Conservation (phyloP, 805 yeast genomes). For the Kuraishia hungarica region DNA sequence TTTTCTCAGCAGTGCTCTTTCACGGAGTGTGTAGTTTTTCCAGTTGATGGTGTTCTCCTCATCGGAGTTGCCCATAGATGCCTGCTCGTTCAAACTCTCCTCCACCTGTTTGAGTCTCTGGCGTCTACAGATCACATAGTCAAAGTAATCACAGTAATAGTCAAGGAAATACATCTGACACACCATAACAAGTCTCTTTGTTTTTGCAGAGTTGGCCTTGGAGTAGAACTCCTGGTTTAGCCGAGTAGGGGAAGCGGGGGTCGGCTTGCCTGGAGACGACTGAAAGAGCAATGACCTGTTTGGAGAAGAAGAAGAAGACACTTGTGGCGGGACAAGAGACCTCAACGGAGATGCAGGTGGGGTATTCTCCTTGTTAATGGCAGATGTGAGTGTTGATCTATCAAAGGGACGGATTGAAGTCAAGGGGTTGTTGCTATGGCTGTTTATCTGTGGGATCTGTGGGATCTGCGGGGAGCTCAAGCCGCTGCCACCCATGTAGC, state of each 20-base stretch:
- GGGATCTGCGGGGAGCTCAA: too few species aligned
- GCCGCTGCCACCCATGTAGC: neutral
- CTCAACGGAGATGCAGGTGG: constrained; percentile 23
- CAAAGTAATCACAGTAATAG: constrained; percentile 93
- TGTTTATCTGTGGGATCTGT: too few species aligned
- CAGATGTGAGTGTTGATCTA: constrained; percentile 31
- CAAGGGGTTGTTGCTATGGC: neutral
- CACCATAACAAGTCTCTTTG: constrained; percentile 80
- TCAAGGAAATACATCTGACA: constrained; percentile 92
- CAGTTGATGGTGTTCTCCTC: constrained; percentile 48
- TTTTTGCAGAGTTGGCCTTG: constrained; percentile 63
- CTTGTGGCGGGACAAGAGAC: constrained; percentile 5
- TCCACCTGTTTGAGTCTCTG: constrained; percentile 72
- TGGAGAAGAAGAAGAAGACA: constrained; percentile 12
- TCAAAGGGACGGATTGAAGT: constrained; percentile 13
- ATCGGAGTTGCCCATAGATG: constrained; percentile 12
- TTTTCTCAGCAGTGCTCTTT: constrained; percentile 75
- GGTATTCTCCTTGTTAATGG: constrained; percentile 32
- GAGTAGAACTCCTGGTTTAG: constrained; percentile 36
- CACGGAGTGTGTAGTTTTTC: constrained; percentile 76
- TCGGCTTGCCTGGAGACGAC: constrained; percentile 7
- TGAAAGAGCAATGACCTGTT: constrained; percentile 12
- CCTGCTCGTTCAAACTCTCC: constrained; percentile 30
- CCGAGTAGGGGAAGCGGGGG: constrained; percentile 13
- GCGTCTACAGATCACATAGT: constrained; percentile 80